Evolutionary conservation across 1,284 basidiomycete species (phyloP).

Genomic region (Grifola frondosa): DNA sequence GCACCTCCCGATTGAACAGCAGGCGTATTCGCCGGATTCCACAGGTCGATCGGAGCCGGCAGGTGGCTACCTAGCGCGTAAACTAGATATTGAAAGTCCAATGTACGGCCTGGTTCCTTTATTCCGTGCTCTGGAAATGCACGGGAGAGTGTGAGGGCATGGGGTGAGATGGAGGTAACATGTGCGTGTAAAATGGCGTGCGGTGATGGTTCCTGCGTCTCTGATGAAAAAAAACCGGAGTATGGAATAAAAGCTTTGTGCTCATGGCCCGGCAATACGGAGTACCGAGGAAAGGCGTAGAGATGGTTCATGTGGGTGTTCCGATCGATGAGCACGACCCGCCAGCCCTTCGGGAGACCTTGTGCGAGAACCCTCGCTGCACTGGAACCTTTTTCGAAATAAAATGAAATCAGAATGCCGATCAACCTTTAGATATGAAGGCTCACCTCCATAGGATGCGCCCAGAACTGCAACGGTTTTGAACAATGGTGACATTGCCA

Average conservation of each 20-base stretch:
- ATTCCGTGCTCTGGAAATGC: constrained; percentile 45
- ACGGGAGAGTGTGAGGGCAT: constrained; percentile 44
- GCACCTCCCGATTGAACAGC: not conserved
- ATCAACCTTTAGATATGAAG: not conserved
- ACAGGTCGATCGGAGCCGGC: constrained; percentile 53
- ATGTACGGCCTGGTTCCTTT: constrained; percentile 13
- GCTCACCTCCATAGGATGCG: constrained; percentile 54
- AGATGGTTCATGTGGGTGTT: constrained; percentile 45
- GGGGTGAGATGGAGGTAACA: constrained; percentile 42
- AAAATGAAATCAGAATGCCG: not conserved
- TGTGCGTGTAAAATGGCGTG: constrained; percentile 44
- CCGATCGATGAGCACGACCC: constrained; percentile 63
- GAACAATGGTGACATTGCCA: too few relatives aligned
- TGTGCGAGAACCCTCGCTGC: constrained; percentile 57
- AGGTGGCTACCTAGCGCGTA: constrained; percentile 57
- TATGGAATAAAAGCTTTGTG: constrained; percentile 74
- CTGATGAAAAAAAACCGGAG: not conserved
- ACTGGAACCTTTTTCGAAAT: constrained; percentile 39
- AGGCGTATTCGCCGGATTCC: constrained; percentile 30
- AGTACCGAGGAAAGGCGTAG: constrained; percentile 60
- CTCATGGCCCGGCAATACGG: constrained; percentile 62
- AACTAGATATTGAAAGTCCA: constrained; percentile 52
- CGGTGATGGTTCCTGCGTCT: constrained; percentile 10
- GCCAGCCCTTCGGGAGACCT: constrained; percentile 56
- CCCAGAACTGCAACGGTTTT: constrained; percentile 61